These are phyloP conservation scores for Talaromyces marneffei DNA, from an alignment of 2,329 filamentous ascomycete genomes.

Conservation along the genomic window DNA sequence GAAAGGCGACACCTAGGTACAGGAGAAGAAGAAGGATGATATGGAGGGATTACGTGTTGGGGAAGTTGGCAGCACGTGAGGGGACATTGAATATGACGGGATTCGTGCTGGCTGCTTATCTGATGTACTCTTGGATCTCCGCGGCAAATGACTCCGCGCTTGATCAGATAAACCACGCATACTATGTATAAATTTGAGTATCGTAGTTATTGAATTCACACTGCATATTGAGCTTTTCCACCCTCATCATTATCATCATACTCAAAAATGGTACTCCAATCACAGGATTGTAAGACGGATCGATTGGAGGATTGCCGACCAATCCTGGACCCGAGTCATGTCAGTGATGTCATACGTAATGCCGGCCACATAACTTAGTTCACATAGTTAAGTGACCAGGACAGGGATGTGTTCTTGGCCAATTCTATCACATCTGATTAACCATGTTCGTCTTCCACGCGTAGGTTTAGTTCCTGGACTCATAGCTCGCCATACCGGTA, in stretches of 20 bases:
- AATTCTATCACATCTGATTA: neutral
- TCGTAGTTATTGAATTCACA: too few species aligned
- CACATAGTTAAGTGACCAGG: too few species aligned
- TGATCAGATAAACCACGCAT: too few species aligned
- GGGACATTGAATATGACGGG: conserved; percentile 1
- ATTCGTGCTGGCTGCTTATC: neutral
- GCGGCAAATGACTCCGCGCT: neutral
- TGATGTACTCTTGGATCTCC: neutral
- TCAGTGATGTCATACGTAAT: neutral
- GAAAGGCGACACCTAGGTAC: neutral
- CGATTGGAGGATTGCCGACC: neutral
- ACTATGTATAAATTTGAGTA: too few species aligned
- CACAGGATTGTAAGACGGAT: neutral
- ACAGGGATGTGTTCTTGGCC: neutral
- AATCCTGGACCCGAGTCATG: neutral
- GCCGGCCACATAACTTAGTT: neutral
- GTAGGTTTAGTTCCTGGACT: neutral
- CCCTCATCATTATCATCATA: too few species aligned
- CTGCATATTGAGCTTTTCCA: too few species aligned
- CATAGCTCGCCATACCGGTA: neutral
- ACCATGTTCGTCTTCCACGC: too few species aligned
- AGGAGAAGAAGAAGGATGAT: neutral
- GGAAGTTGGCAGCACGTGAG: neutral
- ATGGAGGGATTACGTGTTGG: neutral
- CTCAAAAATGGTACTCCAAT: neutral